Percentiles rank a stretch among this genome's conserved stretches.
These are phyloP conservation scores for Euclidium syriacum DNA, from an alignment of 345 rosid species.

Conservation along the genomic window DNA sequence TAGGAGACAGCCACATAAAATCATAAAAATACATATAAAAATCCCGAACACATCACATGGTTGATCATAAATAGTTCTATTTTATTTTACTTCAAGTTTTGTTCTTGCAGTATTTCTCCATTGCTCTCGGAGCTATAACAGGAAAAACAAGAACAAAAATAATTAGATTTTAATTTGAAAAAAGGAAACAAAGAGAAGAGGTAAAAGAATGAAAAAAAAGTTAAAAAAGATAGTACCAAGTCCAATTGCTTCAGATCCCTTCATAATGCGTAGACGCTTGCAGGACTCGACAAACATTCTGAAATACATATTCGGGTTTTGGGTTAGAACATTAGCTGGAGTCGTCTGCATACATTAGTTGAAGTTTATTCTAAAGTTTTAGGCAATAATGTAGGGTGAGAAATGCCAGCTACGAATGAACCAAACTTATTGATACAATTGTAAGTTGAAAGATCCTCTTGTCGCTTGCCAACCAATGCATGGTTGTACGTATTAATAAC, in stretches of 20 bases:
- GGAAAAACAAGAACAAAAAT: not conserved
- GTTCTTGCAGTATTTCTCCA: constrained; percentile 37
- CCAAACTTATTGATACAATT: constrained; percentile 10
- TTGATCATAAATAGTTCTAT: constrained; percentile 11
- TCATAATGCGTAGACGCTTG: constrained; percentile 95
- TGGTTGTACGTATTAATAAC: constrained; percentile 27
- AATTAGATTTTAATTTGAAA: not conserved
- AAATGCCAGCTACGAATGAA: constrained; percentile 29
- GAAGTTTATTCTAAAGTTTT: constrained; percentile 10
- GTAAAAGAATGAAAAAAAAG: not conserved
- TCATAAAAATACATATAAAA: constrained; percentile 16
- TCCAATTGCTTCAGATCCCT: constrained; percentile 94
- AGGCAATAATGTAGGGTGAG: constrained; percentile 16
- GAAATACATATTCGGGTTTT: constrained; percentile 22
- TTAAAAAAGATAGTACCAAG: constrained; percentile 45
- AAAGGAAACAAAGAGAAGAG: not conserved
- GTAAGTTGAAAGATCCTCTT: constrained; percentile 18
- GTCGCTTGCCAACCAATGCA: constrained; percentile 34
- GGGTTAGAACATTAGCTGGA: constrained; percentile 12
- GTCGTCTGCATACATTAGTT: constrained; percentile 14
- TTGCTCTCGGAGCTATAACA: constrained; percentile 32
- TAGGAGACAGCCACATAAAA: constrained; percentile 18
- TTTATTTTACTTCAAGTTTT: constrained; percentile 1
- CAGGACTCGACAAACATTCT: constrained; percentile 98
- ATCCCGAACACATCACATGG: constrained; percentile 18